Conservation (phyloP, 495 filamentous ascomycete genomes). For the Podospora tetraspora region DNA sequence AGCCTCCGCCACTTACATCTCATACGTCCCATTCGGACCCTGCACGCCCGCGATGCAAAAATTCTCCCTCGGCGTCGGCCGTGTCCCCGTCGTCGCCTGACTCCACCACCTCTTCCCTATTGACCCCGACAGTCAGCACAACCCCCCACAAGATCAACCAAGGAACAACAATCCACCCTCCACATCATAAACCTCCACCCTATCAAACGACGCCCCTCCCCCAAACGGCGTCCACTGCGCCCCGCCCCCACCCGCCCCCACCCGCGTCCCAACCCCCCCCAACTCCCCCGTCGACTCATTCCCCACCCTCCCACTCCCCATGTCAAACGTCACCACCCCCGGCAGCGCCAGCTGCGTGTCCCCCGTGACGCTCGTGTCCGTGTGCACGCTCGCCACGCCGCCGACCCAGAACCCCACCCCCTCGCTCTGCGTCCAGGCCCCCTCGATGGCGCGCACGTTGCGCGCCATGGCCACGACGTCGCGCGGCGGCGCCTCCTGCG, state of each 20-base stretch:
- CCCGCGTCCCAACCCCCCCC: constrained; percentile 26
- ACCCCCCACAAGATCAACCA: too few species aligned
- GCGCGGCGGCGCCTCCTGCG: neutral
- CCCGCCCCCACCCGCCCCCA: constrained; percentile 26
- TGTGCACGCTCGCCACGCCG: constrained; percentile 24
- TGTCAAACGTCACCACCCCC: constrained; percentile 32
- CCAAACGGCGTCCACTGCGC: constrained; percentile 34
- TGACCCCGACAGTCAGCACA: neutral
- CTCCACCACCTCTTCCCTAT: constrained; percentile 30
- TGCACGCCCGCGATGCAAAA: constrained; percentile 33
- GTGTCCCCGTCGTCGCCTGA: constrained; percentile 28
- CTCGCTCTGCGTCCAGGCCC: neutral
- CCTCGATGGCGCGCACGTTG: neutral
- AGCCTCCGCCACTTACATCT: neutral
- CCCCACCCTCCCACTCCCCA: constrained; percentile 26
- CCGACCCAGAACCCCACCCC: constrained; percentile 30
- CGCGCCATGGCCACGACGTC: neutral
- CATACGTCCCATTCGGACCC: constrained; percentile 20
- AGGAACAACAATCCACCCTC: neutral
- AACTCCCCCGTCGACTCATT: constrained; percentile 27
- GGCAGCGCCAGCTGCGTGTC: constrained; percentile 18
- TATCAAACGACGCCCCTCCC: constrained; percentile 22
- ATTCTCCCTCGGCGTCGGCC: constrained; percentile 22
- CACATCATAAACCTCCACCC: constrained; percentile 27
- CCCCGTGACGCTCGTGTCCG: constrained; percentile 24